phyloP scores from a whole-genome alignment of 2,329 filamentous ascomycete species.

The Cladosporium sphaerospermum region DNA sequence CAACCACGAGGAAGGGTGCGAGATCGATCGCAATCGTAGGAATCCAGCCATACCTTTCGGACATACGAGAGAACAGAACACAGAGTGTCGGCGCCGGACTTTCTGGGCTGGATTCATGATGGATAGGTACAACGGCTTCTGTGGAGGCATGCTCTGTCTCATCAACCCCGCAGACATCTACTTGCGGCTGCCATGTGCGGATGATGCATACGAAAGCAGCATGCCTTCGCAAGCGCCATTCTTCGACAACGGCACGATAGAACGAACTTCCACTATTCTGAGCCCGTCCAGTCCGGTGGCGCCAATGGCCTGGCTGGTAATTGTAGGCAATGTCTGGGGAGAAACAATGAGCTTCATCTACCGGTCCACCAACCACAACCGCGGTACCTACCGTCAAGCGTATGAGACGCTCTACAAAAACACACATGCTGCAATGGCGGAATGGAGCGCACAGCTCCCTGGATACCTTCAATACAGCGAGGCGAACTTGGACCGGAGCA shows the following conservation, averaged over 20 bases:
- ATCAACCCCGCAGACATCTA: conserved; percentile 61
- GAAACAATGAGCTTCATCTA: conserved; percentile 57
- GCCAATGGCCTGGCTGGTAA: conserved; percentile 55
- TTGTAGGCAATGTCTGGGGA: conserved; percentile 60
- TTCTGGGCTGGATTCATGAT: conserved; percentile 67
- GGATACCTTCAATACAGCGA: conserved; percentile 48
- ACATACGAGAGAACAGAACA: conserved; percentile 37
- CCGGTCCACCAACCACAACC: conserved; percentile 42
- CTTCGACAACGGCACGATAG: conserved; percentile 51
- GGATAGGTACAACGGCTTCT: conserved; percentile 60
- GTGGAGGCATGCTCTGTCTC: conserved; percentile 43
- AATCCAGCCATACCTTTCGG: conserved; percentile 16
- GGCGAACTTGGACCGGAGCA: conserved; percentile 52
- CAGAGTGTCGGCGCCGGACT: conserved; percentile 62
- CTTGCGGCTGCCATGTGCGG: conserved; percentile 58
- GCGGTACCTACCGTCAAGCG: conserved; percentile 37
- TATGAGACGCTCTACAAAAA: conserved; percentile 49
- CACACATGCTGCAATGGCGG: conserved; percentile 47
- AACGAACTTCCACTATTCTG: conserved; percentile 26
- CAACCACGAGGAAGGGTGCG: conserved; percentile 52
- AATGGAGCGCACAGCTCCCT: conserved; percentile 56
- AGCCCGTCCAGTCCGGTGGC: conserved; percentile 38
- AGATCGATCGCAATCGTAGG: conserved; percentile 4
- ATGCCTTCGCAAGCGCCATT: conserved; percentile 51
- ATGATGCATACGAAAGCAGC: conserved; percentile 57